phyloP scores from a whole-genome alignment of 495 filamentous ascomycete genomes.

The Astrothelium macrocarpum region DNA sequence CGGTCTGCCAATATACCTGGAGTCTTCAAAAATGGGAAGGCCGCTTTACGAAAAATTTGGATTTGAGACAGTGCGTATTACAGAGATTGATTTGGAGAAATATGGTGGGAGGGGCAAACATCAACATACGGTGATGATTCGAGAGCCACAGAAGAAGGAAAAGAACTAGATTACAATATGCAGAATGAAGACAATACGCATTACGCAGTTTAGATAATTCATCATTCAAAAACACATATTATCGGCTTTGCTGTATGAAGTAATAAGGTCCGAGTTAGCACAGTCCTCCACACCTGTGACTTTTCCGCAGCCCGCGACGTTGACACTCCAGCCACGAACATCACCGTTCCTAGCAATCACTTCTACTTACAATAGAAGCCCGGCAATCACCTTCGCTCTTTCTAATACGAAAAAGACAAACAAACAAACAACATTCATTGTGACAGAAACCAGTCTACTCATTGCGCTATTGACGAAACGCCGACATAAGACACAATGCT shows the following conservation, averaged over 20 bases:
- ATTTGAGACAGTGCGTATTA: constrained; percentile 9
- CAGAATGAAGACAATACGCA: neutral
- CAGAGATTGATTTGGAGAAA: constrained; percentile 10
- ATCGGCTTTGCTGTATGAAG: neutral
- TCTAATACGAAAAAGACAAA: neutral
- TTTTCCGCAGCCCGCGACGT: too few species aligned
- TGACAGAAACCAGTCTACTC: neutral
- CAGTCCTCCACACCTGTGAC: too few species aligned
- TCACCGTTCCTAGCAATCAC: neutral
- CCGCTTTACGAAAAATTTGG: constrained; percentile 17
- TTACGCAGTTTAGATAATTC: neutral
- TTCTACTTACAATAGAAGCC: neutral
- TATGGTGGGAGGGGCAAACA: constrained; percentile 15
- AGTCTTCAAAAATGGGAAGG: constrained; percentile 17
- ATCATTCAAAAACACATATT: neutral
- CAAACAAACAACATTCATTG: neutral
- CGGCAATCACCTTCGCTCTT: neutral
- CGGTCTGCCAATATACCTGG: constrained; percentile 18
- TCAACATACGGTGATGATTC: neutral
- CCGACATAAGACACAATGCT: neutral
- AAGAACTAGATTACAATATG: neutral
- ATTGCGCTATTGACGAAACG: neutral
- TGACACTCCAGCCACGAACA: neutral
- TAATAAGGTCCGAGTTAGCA: too few species aligned
- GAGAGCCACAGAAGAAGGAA: neutral